A percentile compares a stretch with the other conserved stretches of the same genome.
Conservation (phyloP, 345 rosid genomes). For the Hibiscus tridactylites region DNA sequence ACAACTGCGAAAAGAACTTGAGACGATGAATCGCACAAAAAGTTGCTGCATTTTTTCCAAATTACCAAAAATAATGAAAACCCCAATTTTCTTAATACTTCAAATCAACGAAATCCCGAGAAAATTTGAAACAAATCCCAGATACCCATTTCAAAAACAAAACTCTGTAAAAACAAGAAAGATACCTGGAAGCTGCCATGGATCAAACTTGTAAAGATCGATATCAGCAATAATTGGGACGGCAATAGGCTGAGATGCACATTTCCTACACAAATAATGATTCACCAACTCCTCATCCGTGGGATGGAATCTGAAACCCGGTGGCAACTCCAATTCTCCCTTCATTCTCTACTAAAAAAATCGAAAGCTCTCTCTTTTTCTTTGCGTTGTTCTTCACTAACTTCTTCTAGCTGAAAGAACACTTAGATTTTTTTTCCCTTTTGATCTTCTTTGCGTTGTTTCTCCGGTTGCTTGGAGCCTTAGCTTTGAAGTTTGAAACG, state of each 20-base stretch:
- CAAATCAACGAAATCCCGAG: not conserved
- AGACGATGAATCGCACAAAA: not conserved
- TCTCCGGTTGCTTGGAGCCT: not conserved
- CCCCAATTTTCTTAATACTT: not conserved
- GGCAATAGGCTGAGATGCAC: conserved; percentile 42
- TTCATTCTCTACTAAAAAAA: not conserved
- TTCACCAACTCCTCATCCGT: not conserved
- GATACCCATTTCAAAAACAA: not conserved
- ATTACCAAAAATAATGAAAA: not conserved
- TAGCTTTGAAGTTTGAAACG: not conserved
- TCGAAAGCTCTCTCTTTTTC: not conserved
- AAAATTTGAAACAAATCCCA: not conserved
- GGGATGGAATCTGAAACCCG: not conserved
- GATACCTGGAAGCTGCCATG: conserved; percentile 91
- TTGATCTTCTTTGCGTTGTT: not conserved
- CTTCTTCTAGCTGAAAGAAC: not conserved
- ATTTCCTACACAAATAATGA: conserved; percentile 54
- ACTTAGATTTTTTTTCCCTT: not conserved
- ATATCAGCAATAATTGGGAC: conserved; percentile 76
- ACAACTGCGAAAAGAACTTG: not conserved
- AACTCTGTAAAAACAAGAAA: not conserved
- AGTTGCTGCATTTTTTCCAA: not conserved
- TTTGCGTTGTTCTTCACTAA: not conserved
- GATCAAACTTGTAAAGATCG: conserved; percentile 75
- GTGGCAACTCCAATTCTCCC: not conserved